Base-by-base conservation (phyloP, 139 green algal genomes). In the Coelastrella sp. region DNA sequence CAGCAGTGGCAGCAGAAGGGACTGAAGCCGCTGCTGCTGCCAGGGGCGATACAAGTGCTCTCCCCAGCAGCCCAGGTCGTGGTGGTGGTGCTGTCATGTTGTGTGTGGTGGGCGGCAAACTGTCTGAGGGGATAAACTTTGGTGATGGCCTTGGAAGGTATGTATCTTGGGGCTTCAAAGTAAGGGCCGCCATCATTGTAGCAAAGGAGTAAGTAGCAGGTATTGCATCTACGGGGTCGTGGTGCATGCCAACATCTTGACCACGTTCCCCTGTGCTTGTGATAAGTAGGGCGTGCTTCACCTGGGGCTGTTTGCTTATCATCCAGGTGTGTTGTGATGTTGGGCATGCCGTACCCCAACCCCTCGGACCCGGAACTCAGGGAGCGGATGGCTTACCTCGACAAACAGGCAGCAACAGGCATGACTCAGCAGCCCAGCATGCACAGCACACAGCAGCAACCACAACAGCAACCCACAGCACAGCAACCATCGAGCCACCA, bases 101-200 rank as follows among this genome's bases (percentile, higher is more conserved):
- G 84, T 97, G 94, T 78, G 98, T 99, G 75, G 96, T 99, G 60
- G 98, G 98, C 5, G 98, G 94, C 47, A 99, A 99, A 91, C 95
- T 99, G 89, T 96, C 95, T 7, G 98, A 99, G 86, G 98, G 98
- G 7, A 99, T 99, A 95, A 99, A 99, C 94, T 99, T 99, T 94
- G 98, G 96, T 4, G 97, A 99, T 90, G 95, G 95, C 4, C 94
- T 99, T 76, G 98, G 98, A 82, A 95, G 98, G 92, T 97, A 47
- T 47, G 32, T 1, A 1, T 47, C 32, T 0, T 47, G 3, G 22
- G 58, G 16, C 88, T 75, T 22, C 10, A 89, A 32, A 19, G 10
- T 19, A 14, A n/a, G 64, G 61, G 1, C 61, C 3, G 61, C 61
- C 3, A 2, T 13, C 11, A 71, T 71, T 71, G 61, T 13, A 23